Evolutionary conservation across 2,329 filamentous ascomycete genomes (phyloP).

Genomic region (Blumeria graminis): DNA sequence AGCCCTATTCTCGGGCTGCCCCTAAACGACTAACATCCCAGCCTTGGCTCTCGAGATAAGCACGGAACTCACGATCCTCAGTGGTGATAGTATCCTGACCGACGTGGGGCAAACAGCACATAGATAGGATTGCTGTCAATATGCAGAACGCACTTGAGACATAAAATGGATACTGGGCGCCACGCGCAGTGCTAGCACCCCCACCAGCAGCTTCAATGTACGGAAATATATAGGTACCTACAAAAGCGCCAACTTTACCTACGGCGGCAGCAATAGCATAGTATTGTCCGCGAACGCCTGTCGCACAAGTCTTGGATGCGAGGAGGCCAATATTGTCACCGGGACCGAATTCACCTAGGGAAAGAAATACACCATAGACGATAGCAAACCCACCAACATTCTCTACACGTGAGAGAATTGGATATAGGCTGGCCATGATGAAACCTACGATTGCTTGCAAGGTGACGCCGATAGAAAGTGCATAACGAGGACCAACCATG

Average conservation of each 20-base stretch:
- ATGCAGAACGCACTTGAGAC: slow-evolving; percentile 58
- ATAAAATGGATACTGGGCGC: slow-evolving; percentile 71
- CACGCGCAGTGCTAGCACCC: slow-evolving; percentile 29
- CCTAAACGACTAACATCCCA: slow-evolving; percentile 46
- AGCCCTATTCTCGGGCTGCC: background rate
- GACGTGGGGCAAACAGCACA: slow-evolving; percentile 50
- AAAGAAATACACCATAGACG: slow-evolving; percentile 56
- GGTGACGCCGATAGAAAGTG: slow-evolving; percentile 44
- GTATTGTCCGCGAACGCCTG: slow-evolving; percentile 61
- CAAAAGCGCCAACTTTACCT: slow-evolving; percentile 62
- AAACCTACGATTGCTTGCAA: slow-evolving; percentile 62
- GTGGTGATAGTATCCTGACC: slow-evolving; percentile 62
- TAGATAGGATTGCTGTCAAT: slow-evolving; percentile 41
- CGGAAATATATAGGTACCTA: slow-evolving; percentile 64
- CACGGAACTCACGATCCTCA: slow-evolving; percentile 55
- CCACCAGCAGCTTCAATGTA: slow-evolving; percentile 35
- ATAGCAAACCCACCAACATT: slow-evolving; percentile 57
- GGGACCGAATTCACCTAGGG: slow-evolving; percentile 58
- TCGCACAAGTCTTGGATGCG: slow-evolving; percentile 71
- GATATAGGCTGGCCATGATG: slow-evolving; percentile 66
- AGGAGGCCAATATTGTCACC: slow-evolving; percentile 81
- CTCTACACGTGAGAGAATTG: slow-evolving; percentile 35
- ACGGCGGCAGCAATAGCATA: slow-evolving; percentile 47
- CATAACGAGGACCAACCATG: slow-evolving; percentile 52
- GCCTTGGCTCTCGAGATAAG: slow-evolving; percentile 46